Evolutionary conservation across 208 protist species (phyloP), one percentile per base, ranked within the genome.

Genomic region (Entamoeba moshkovskii): DNA sequence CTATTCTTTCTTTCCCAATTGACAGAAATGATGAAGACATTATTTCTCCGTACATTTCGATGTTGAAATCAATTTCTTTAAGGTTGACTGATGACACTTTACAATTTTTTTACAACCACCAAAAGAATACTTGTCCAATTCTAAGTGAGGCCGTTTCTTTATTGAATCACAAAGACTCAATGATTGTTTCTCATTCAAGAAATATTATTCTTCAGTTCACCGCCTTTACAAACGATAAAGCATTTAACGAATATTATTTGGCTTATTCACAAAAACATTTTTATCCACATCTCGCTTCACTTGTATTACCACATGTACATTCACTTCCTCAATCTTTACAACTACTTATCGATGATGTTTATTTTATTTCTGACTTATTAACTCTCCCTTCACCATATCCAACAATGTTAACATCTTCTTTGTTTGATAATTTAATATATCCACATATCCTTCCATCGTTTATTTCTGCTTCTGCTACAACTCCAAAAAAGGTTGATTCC

Each of bases 41-140:
- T 13, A 85, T 85, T 42, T 85, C 59, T 85, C 59, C 59, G 16
- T 85, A 85, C n/a, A 38, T 85, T 1, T 85, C 59, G 2, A 85
- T 85, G 59, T 22, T 85, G 8, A 85, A 85, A 85, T 42, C 29
- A 33, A 85, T 85, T 85, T 85, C 59, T 33, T 85, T 85, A 38
- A 29, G 59, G n/a, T 29, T 85, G 13, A 85, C 59, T 38, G 59
- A 85, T 85, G 59, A 85, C 25, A 85, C 59, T 42, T 38, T 85
- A 42, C 59, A 85, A 85, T 85, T 85, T 22, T 85, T 85, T 85
- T 85, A 85, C n/a, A 85, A 85, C n/a, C 59, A 85, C n/a, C 59
- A 85, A 38, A 85, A 29, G 25, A 85, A 85, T 38, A 85, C 59
- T 33, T 85, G 59, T 85, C 59, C 59, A 38, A 85, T 85, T 33